Conservation (phyloP, 2,329 filamentous ascomycete genomes). For the Peltaster fructicola region DNA sequence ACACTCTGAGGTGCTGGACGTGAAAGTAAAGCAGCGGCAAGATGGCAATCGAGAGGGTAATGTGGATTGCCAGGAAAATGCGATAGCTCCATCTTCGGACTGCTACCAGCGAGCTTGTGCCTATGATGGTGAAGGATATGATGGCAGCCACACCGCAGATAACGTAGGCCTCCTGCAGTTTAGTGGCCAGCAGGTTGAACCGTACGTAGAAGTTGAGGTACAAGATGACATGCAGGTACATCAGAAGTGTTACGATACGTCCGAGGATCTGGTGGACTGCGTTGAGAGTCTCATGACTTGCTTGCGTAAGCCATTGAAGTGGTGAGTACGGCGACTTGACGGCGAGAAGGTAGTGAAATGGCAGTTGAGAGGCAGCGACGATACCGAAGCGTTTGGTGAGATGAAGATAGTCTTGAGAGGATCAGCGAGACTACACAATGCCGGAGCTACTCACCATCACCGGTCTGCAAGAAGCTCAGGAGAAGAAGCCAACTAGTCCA, state of each 20-base stretch:
- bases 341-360: constrained; percentile 40
- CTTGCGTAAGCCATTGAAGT: constrained; percentile 33
- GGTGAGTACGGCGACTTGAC: constrained; percentile 33
- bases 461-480: constrained; percentile 16
- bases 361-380: constrained; percentile 40
- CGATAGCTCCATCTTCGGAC: constrained; percentile 31
- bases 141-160: constrained; percentile 36
- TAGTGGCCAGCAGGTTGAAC: constrained; percentile 31
- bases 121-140: constrained; percentile 25
- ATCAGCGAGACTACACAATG: no score
- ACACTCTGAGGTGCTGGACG: constrained; percentile 36
- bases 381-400: constrained; percentile 45
- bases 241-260: constrained; percentile 33
- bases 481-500: constrained; percentile 37
- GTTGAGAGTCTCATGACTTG: constrained; percentile 39
- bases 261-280: constrained; percentile 40
- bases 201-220: constrained; percentile 42
- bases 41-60: constrained; percentile 32
- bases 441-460: no score
- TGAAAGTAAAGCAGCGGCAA: constrained; percentile 36
- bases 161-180: constrained; percentile 39
- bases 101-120: constrained; percentile 31
- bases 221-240: constrained; percentile 34
- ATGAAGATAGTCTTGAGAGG: constrained; percentile 43
- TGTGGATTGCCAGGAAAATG: constrained; percentile 39